Evolutionary conservation across 257 asterid species (phyloP), one percentile per base, ranked within the genome.

Genomic region (Solanum chiquidenum): DNA sequence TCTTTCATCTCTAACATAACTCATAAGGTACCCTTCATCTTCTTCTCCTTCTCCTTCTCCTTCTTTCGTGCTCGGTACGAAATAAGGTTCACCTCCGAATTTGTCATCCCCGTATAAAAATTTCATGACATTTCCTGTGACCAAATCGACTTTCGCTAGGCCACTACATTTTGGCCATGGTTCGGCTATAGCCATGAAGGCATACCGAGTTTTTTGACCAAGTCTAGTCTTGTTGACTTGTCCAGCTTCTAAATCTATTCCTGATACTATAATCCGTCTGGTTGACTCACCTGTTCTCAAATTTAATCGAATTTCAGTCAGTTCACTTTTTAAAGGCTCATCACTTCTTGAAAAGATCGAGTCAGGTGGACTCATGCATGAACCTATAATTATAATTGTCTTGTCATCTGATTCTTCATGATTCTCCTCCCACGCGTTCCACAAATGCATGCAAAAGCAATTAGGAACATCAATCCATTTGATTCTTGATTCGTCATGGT

Each of bases 101-200:
- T 20, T 90, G 2, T 52, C 31, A 5, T 82, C 89, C 4, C 95
- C 98, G 2, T 91, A 92, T 60, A 89, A 13, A 64, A 86, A 89
- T 64, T 88, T 89, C 4, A 88, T 91, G 37, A 94, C 92, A 16
- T 87, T 31, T 23, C 94, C 93, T 1, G 92, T 91, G 49, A 2
- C 87, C 90, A 94, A 91, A 66, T 94, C 94, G 12, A 94, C 92
- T 89, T 90, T 94, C 3, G 94, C 94, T 3, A 94, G 75, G 34
- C 98, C 98, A 85, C 92, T 73, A 40, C 93, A 91, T 88, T 92
- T 94, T 12, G 96, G 98, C 95, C 96, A 94, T 11, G 98, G 98
- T 16, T 94, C 94, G 0, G 93, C 95, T 62, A 93, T 92, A 3
- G 98, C 96, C 92, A 94, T 83, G 87, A 92, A 94, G 2, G 86